Conservation (phyloP, 2,329 filamentous ascomycete genomes). For the Fonsecaea nubica region DNA sequence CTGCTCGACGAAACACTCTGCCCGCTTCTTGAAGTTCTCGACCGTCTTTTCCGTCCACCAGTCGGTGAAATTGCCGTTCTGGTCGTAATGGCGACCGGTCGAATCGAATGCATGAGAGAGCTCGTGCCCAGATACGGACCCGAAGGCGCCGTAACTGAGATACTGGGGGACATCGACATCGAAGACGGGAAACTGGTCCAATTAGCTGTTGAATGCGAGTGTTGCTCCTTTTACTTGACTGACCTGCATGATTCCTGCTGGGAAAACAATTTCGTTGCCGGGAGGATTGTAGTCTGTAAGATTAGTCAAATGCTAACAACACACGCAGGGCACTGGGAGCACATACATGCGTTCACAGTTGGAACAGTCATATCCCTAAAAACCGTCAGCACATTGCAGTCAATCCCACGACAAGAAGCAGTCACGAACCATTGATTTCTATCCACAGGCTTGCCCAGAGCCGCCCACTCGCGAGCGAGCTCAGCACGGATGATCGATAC, state of each 20-base stretch:
- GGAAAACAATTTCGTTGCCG: slow-evolving; percentile 73
- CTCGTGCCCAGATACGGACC: slow-evolving; percentile 71
- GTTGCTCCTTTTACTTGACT: not conserved
- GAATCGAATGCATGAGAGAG: slow-evolving; percentile 74
- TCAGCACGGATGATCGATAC: slow-evolving; percentile 59
- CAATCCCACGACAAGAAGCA: not conserved
- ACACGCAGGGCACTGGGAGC: slow-evolving; percentile 8
- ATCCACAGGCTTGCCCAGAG: slow-evolving; percentile 66
- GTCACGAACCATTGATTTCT: slow-evolving; percentile 60
- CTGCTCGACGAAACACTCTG: slow-evolving; percentile 72
- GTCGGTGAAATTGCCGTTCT: slow-evolving; percentile 68
- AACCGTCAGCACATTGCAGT: slow-evolving; percentile 7
- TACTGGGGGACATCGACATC: slow-evolving; percentile 62
- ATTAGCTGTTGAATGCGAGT: not conserved
- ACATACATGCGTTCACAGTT: slow-evolving; percentile 65
- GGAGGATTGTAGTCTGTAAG: slow-evolving; percentile 60
- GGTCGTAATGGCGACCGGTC: slow-evolving; percentile 68
- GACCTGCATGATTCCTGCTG: slow-evolving; percentile 72
- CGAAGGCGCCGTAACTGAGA: slow-evolving; percentile 72
- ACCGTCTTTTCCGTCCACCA: slow-evolving; percentile 71
- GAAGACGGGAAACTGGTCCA: not conserved
- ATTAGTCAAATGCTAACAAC: not conserved
- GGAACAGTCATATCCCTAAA: slow-evolving; percentile 60
- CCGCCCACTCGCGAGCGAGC: slow-evolving; percentile 60
- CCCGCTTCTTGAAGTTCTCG: slow-evolving; percentile 62